phyloP scores from a whole-genome alignment of 2,329 filamentous ascomycete genomes.

The Chrysoporthe puriensis region DNA sequence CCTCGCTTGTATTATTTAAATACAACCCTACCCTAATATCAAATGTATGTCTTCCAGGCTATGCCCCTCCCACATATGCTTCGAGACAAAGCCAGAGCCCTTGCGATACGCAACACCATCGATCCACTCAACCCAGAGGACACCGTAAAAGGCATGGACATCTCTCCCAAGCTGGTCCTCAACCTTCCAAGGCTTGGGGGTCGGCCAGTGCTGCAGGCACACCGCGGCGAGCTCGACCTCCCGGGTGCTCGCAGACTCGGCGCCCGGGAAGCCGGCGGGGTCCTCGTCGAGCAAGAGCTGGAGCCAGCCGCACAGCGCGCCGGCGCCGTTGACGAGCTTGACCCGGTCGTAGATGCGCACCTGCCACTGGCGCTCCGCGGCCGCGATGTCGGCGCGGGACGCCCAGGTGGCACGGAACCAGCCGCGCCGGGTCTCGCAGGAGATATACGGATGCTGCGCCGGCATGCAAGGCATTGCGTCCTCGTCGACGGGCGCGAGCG shows the following conservation, averaged over 20 bases:
- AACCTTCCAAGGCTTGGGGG: neutral
- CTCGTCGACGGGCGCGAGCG: neutral
- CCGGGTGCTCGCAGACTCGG: neutral
- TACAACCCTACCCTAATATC: neutral
- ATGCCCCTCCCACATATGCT: slow-evolving; percentile 16
- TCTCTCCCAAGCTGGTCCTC: neutral
- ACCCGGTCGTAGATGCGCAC: neutral
- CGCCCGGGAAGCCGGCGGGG: neutral
- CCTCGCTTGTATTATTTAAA: neutral
- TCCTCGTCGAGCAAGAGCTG: neutral
- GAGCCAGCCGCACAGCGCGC: neutral
- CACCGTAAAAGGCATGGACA: slow-evolving; percentile 5
- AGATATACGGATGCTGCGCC: neutral
- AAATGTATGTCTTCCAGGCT: neutral
- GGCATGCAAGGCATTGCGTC: neutral
- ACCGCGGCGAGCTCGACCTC: neutral
- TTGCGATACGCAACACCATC: slow-evolving; percentile 6
- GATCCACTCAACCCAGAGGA: slow-evolving; percentile 5
- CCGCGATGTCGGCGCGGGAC: neutral
- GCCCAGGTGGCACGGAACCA: neutral
- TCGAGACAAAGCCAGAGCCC: slow-evolving; percentile 13
- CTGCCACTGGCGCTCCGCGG: neutral
- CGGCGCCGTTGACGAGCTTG: neutral
- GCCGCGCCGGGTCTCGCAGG: neutral
- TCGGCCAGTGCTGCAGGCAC: slow-evolving; percentile 6